phyloP scores from a whole-genome alignment of 2,329 filamentous ascomycete genomes.

The Aureobasidium sp. region DNA sequence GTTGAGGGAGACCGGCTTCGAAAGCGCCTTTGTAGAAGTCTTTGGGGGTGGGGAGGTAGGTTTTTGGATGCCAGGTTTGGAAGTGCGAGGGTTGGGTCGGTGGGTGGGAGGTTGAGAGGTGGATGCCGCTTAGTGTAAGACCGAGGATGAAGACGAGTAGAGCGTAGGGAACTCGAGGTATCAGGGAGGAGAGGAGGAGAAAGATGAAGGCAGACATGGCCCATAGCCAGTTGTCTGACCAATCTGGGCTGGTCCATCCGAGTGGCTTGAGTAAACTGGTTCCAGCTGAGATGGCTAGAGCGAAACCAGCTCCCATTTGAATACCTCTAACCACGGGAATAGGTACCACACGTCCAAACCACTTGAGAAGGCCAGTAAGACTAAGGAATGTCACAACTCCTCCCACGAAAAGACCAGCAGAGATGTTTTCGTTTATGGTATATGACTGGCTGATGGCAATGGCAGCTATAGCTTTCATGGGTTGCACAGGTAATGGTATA shows the following conservation, averaged over 20 bases:
- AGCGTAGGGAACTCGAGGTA: slow-evolving; percentile 67
- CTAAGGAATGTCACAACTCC: slow-evolving; percentile 67
- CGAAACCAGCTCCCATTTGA: slow-evolving; percentile 83
- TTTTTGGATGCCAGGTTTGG: slow-evolving; percentile 48
- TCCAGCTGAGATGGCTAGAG: slow-evolving; percentile 70
- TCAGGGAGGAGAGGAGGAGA: slow-evolving; percentile 58
- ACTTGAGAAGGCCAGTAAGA: slow-evolving; percentile 66
- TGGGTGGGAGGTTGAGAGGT: slow-evolving; percentile 28
- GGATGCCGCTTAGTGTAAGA: slow-evolving; percentile 52
- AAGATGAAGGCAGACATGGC: slow-evolving; percentile 63
- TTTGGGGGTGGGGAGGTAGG: slow-evolving; percentile 36
- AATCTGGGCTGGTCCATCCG: slow-evolving; percentile 56
- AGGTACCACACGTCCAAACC: slow-evolving; percentile 66
- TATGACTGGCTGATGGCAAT: slow-evolving; percentile 69
- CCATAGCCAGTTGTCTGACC: slow-evolving; percentile 73
- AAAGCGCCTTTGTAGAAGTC: slow-evolving; percentile 48
- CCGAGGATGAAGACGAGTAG: slow-evolving; percentile 63
- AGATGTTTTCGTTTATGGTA: slow-evolving; percentile 62
- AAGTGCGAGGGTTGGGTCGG: slow-evolving; percentile 31
- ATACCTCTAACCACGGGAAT: slow-evolving; percentile 90
- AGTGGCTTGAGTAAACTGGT: slow-evolving; percentile 58
- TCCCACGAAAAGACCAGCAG: slow-evolving; percentile 74
- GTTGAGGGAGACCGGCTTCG: slow-evolving; percentile 70
- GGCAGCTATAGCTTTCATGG: slow-evolving; percentile 83
- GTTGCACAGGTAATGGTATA: slow-evolving; percentile 84